Conservation (phyloP, 2,329 filamentous ascomycete species). For the Paramyrothecium roridum region DNA sequence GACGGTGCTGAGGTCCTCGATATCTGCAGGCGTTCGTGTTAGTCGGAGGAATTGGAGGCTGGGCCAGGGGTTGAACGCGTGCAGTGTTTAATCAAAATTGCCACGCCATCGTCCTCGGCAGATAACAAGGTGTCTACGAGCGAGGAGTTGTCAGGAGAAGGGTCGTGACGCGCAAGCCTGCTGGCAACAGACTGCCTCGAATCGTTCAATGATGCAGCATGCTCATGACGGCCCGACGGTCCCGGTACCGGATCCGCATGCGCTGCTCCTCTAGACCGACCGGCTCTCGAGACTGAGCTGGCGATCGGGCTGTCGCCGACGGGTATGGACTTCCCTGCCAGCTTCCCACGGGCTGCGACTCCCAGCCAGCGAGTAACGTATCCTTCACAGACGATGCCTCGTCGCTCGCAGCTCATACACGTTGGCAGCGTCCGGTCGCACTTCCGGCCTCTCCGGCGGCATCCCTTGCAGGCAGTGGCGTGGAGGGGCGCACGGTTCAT, state of each 20-base stretch:
- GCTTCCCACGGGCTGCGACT: conserved; percentile 3
- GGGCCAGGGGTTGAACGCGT: background rate
- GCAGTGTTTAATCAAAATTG: background rate
- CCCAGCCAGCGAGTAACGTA: conserved; percentile 4
- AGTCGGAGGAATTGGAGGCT: background rate
- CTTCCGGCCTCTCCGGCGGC: conserved; percentile 5
- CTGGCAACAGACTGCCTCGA: no score
- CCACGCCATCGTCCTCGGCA: background rate
- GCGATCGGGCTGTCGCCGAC: background rate
- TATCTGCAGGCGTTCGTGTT: background rate
- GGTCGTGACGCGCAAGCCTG: no score
- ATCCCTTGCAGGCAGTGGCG: conserved; percentile 3
- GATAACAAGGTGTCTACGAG: no score
- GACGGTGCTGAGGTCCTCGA: conserved; percentile 5
- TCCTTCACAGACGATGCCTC: conserved; percentile 2
- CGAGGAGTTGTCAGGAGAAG: no score
- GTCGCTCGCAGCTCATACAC: conserved; percentile 1
- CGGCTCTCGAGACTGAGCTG: background rate
- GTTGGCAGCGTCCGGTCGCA: conserved; percentile 4
- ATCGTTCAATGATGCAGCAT: no score
- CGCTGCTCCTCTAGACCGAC: background rate
- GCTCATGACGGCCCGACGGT: no score
- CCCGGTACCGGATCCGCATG: background rate
- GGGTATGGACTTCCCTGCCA: conserved; percentile 2
- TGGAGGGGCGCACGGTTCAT: conserved; percentile 1